phyloP scores from a whole-genome alignment of 192 early-diverging fungal genomes.

The Cladochytrium replicatum region DNA sequence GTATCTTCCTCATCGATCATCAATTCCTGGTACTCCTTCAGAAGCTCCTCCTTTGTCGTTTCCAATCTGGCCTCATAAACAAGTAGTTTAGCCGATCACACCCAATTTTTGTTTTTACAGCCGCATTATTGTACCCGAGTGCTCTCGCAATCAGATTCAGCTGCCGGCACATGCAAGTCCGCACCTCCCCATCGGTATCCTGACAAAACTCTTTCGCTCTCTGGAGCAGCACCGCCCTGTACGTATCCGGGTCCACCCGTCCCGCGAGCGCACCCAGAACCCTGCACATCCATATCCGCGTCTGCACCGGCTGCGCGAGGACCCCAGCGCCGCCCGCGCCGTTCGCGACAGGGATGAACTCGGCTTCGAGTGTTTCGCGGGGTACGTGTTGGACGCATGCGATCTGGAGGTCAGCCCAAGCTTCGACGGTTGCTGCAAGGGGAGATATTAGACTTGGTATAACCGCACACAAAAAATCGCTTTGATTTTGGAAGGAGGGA shows the following conservation, averaged over 20 bases:
- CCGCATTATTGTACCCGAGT: constrained; percentile 17
- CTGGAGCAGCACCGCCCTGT: constrained; percentile 20
- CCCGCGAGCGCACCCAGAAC: constrained; percentile 31
- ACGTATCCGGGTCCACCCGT: constrained; percentile 17
- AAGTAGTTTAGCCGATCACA: constrained; percentile 5
- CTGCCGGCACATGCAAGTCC: constrained; percentile 41
- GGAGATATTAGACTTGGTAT: no score
- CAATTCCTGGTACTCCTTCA: constrained; percentile 40
- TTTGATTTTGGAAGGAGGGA: no score
- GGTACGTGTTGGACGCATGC: constrained; percentile 25
- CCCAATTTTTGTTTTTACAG: constrained; percentile 5
- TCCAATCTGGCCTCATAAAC: constrained; percentile 8
- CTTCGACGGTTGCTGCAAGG: constrained; percentile 17
- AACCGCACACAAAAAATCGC: no score
- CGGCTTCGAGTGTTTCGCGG: constrained; percentile 24
- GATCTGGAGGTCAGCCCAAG: constrained; percentile 37
- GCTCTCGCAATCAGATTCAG: constrained; percentile 25
- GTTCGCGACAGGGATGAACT: constrained; percentile 35
- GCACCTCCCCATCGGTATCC: constrained; percentile 46
- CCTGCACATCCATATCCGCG: constrained; percentile 32
- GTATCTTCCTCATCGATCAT: constrained; percentile 38
- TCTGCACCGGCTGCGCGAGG: constrained; percentile 33
- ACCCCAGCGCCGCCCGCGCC: constrained; percentile 21
- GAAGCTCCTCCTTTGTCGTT: constrained; percentile 16
- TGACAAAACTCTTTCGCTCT: constrained; percentile 34